Percentiles rank a stretch among this genome's conserved stretches.
Conservation (phyloP, 176 grass and related monocot genomes). For the Hyparrhenia diplandra region DNA sequence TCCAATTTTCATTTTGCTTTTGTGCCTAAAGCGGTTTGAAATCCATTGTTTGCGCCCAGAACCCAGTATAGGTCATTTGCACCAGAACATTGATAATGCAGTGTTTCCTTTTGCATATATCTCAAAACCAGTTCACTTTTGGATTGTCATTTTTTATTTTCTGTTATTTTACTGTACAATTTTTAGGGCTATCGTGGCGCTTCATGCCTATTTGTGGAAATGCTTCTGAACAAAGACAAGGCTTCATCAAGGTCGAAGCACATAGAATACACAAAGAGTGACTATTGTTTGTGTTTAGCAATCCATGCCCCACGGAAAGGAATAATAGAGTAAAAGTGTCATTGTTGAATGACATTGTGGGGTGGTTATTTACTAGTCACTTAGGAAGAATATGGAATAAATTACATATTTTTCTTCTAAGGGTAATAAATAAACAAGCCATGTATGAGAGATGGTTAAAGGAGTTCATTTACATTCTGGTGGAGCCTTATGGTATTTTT, state of each 20-base stretch:
- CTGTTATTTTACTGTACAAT: not conserved
- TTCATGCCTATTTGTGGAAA: conserved; percentile 94
- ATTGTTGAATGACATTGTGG: not conserved
- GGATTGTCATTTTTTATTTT: not conserved
- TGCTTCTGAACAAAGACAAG: conserved; percentile 71
- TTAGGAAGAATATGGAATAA: not conserved
- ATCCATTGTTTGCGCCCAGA: not conserved
- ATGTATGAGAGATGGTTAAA: too few species aligned
- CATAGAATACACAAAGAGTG: conserved; percentile 61
- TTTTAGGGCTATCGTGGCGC: conserved; percentile 91
- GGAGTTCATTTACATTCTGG: not conserved
- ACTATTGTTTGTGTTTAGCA: conserved; percentile 93
- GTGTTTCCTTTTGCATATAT: not conserved
- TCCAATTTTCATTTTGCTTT: not conserved
- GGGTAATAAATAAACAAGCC: not conserved
- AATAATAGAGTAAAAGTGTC: conserved; percentile 76
- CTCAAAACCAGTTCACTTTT: not conserved
- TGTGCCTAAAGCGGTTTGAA: not conserved
- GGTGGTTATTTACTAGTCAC: not conserved
- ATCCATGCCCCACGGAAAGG: conserved; percentile 95
- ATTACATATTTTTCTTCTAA: not conserved
- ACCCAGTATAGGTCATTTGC: not conserved
- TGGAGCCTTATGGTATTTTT: not conserved
- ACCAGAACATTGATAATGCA: not conserved
- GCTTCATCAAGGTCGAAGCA: conserved; percentile 41